Percentiles rank a stretch among this genome's conserved stretches.
These are phyloP conservation scores for Fusarium devonianum DNA, from an alignment of 2,329 filamentous ascomycete species.

Conservation along the genomic window DNA sequence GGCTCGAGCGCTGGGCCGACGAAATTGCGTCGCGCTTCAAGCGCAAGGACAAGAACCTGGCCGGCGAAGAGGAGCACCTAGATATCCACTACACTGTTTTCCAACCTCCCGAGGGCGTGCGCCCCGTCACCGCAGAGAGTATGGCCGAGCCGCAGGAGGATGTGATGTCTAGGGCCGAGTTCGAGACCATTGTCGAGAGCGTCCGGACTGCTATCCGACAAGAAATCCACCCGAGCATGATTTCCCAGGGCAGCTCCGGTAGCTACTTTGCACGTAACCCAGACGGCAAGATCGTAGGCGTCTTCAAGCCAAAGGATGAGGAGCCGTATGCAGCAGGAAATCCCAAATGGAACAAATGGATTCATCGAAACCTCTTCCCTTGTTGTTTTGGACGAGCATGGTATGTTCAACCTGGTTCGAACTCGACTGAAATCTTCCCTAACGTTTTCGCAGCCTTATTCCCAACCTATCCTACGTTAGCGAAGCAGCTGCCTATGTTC, in stretches of 20 bases:
- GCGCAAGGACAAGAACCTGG: conserved; percentile 77
- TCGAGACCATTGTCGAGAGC: conserved; percentile 87
- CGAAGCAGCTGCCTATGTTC: conserved; percentile 94
- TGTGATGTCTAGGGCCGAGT: conserved; percentile 78
- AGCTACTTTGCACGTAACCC: conserved; percentile 96
- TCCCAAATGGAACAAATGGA: conserved; percentile 99
- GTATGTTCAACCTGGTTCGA: conserved; percentile 51
- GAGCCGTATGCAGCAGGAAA: conserved; percentile 97
- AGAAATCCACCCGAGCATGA: conserved; percentile 92
- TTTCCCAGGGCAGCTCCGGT: conserved; percentile 94
- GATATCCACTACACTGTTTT: conserved; percentile 99
- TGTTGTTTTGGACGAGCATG: conserved; percentile 97
- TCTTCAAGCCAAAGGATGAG: conserved; percentile 99
- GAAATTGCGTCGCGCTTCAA: conserved; percentile 98
- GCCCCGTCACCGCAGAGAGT: conserved; percentile 78
- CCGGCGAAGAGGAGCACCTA: conserved; percentile 79
- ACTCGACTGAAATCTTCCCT: conserved; percentile 6
- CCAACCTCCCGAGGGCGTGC: conserved; percentile 86
- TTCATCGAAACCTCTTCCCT: conserved; percentile 95
- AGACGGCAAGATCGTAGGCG: conserved; percentile 92
- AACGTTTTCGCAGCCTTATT: conserved; percentile 68
- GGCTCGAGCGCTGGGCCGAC: conserved; percentile 94
- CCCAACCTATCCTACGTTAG: conserved; percentile 98
- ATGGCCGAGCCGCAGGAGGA: conserved; percentile 70
- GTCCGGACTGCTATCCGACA: conserved; percentile 90